These are phyloP conservation scores for Candida manassasensis DNA, from an alignment of 805 yeast species.

Conservation along the genomic window DNA sequence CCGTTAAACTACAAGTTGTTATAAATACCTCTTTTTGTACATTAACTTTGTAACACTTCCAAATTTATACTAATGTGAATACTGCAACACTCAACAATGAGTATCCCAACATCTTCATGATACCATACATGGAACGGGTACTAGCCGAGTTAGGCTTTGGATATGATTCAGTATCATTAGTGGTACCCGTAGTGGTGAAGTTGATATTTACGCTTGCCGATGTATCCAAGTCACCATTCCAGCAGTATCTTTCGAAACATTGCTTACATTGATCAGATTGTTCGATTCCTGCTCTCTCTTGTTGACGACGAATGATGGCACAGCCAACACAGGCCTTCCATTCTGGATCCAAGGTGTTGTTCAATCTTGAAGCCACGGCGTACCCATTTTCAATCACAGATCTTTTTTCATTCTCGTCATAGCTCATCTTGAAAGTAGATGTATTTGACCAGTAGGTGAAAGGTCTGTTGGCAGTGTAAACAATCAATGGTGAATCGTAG, in stretches of 20 bases:
- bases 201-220: constrained; percentile 16
- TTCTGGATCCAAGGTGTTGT: constrained; percentile 60
- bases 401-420: constrained; percentile 51
- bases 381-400: constrained; percentile 70
- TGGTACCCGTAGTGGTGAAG: constrained; percentile 23
- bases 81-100: constrained; percentile 17
- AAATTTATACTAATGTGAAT: too few relatives aligned
- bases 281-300: constrained; percentile 58
- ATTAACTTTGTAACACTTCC: too few relatives aligned
- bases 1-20: too few relatives aligned
- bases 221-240: constrained; percentile 46
- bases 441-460: constrained; percentile 63
- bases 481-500: constrained; percentile 52
- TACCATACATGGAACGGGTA: constrained; percentile 10
- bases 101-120: constrained; percentile 16
- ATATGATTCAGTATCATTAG: constrained; percentile 10
- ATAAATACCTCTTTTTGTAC: too few relatives aligned
- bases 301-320: constrained; percentile 73
- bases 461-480: constrained; percentile 70
- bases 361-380: constrained; percentile 61
- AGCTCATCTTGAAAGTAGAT: constrained; percentile 65
- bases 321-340: constrained; percentile 79
- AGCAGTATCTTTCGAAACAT: constrained; percentile 74
- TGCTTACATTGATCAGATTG: constrained; percentile 63
- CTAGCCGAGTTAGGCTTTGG: constrained; percentile 19